Conservation (phyloP, 1,284 basidiomycete genomes). For the Ganoderma boninense region DNA sequence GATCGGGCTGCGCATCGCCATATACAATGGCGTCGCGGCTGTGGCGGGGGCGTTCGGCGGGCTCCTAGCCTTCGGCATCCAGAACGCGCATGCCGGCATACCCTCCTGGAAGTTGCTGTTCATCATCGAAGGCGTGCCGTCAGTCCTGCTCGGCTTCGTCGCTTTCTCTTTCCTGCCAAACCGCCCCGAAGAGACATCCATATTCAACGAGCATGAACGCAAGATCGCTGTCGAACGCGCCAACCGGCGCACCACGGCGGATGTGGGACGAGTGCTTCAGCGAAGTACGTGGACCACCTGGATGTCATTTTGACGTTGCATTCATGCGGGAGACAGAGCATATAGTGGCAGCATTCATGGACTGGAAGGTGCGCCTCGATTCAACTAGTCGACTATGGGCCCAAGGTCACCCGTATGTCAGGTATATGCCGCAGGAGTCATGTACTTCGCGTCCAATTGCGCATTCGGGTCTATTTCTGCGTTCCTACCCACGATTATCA, state of each 20-base stretch:
- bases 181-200: slow-evolving; percentile 78
- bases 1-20: slow-evolving; percentile 75
- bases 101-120: slow-evolving; percentile 76
- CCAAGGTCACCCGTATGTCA: slow-evolving; percentile 34
- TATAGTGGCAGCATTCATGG: slow-evolving; percentile 69
- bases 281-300: slow-evolving; percentile 56
- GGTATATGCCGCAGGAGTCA: slow-evolving; percentile 69
- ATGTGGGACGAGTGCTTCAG: slow-evolving; percentile 70
- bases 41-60: slow-evolving; percentile 84
- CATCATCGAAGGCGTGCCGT: slow-evolving; percentile 79
- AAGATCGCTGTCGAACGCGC: slow-evolving; percentile 77
- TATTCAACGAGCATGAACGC: slow-evolving; percentile 77
- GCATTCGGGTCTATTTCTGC: slow-evolving; percentile 83
- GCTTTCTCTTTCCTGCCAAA: slow-evolving; percentile 77
- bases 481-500: slow-evolving; percentile 87
- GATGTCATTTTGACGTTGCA: not conserved
- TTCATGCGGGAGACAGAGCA: slow-evolving; percentile 54
- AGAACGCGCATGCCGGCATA: slow-evolving; percentile 59
- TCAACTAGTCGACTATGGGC: not conserved
- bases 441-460: slow-evolving; percentile 83
- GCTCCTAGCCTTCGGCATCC: slow-evolving; percentile 77
- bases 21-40: slow-evolving; percentile 83
- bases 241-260: slow-evolving; percentile 73
- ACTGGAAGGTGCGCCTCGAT: slow-evolving; percentile 66
- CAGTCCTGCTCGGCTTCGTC: slow-evolving; percentile 72